Evolutionary conservation across 257 asterid genomes (phyloP), one percentile per base, ranked within the genome.

Genomic region (Fraxinus americana): DNA sequence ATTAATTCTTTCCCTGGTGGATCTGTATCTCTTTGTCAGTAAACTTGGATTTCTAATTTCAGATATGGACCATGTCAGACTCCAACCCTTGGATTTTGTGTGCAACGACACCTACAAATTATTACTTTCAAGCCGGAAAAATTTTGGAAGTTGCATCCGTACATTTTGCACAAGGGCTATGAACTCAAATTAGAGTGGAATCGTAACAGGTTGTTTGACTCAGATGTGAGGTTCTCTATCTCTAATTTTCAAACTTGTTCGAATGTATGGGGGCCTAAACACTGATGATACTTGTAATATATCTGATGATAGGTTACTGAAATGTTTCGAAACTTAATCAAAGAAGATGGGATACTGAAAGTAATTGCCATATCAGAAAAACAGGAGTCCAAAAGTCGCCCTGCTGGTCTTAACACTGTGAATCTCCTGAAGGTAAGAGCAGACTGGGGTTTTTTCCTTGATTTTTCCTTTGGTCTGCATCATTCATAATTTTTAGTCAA

Each of bases 1-100:
- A n/a, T 78, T 32, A 69, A 76, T 59, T 29, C 48, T 27, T 68
- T 71, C 52, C 48, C 39, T 7, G 66, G 70, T 41, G 27, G 68
- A 79, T 27, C 19, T 36, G 29, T 67, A 59, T 77, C 17, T 66
- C 57, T 61, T 66, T 32, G 52, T 74, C 66, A 48, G 41, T 66
- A 67, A 76, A 74, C 52, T 79, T 36, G 43, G 43, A 29, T 84
- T 23, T 80, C 73, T 70, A 70, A 67, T 83, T 84, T 88, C 97
- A 93, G 98, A 65, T 92, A 94, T 72, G 98, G 98, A 73, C 98
- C 98, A 69, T 90, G 98, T 76, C 98, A 92, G 87, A 94, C 97
- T 81, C 98, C 98, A 71, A 94, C 98, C 16, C 91, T 94, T 81
- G 98, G 97, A 52, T 89, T 94, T 83, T 94, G 98, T 84, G 95